These are phyloP conservation scores for Trichoderma koningii DNA, from an alignment of 2,329 filamentous ascomycete genomes.

Conservation along the genomic window DNA sequence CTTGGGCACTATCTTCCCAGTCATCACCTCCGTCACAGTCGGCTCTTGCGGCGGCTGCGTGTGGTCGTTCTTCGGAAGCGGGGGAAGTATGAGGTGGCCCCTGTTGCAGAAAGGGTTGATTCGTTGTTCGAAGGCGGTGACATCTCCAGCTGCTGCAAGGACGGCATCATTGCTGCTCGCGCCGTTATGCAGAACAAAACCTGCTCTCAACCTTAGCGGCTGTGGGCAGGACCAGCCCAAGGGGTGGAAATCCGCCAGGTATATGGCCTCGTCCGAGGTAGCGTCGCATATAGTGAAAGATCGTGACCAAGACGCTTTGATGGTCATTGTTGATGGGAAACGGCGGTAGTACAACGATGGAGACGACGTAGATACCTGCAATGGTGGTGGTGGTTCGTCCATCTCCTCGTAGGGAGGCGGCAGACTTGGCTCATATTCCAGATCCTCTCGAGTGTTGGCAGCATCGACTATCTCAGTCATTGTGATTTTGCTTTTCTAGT, in stretches of 20 bases:
- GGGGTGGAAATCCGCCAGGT: background rate
- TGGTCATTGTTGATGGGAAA: background rate
- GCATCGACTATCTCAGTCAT: background rate
- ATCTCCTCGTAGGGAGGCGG: background rate
- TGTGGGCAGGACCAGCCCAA: background rate
- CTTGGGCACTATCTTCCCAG: background rate
- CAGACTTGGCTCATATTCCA: background rate
- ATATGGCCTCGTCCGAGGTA: background rate
- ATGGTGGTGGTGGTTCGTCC: background rate
- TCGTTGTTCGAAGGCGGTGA: constrained; percentile 3
- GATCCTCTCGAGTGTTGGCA: background rate
- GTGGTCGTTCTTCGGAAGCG: background rate
- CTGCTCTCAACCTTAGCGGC: background rate
- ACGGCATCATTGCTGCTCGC: background rate
- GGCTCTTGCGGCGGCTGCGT: background rate
- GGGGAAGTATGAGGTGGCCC: constrained; percentile 5
- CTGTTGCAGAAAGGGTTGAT: constrained; percentile 3
- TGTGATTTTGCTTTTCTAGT: too few relatives aligned
- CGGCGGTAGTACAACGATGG: background rate
- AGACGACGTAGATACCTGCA: background rate
- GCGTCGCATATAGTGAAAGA: background rate
- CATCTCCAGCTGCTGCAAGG: background rate
- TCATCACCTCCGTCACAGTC: background rate
- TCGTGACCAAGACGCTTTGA: background rate
- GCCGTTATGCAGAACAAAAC: background rate